Base-by-base conservation (phyloP, 2,329 filamentous ascomycete species). In the Pestalotiopsis sp. region DNA sequence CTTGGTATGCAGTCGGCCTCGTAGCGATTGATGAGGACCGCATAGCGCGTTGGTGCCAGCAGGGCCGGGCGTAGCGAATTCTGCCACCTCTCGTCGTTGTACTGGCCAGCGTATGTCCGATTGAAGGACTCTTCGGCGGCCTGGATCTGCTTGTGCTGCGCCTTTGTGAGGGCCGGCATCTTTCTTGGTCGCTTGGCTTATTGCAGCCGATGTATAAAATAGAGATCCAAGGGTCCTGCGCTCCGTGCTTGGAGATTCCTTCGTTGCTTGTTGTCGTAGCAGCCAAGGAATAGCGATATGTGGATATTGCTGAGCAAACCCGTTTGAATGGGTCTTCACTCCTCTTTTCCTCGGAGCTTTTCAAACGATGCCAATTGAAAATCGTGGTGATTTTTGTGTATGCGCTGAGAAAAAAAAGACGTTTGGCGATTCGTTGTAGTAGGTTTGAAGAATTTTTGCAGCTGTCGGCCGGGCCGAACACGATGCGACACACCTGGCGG, bases 131-230 rank as follows among this genome's bases (percentile, higher is more conserved):
- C 74, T 56, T 73, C 74, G 12, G 72, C 71, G 0, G 72, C 75
- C 56, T 75, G 71, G 2, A 70, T 72, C 63, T 70, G 68, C 68
- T 75, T 76, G 68, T 71, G 72, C 63, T 76, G 72, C 4, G 75
- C 74, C 60, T 76, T 76, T 12, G 75, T 75, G 25, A 76, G 66
- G 20, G 71, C 71, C 23, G 75, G 71, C 75, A 76, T 75, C 17
- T 11, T 69, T 41, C 36, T 27, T 23, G 25, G 20, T 52, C 11
- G 14, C 31, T 83, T 81, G 0, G 81, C 81, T 36, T 36, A 36
- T 4, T 80, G 76, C 9, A 77, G 72, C 7, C 84, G 72, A 27
- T 78, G 78, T 57, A 79, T 77, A 70, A 80, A 79, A 27, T 80
- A 36, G 1, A 36, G 31, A 36, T 36, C 7, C 6, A 9, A 36